These are phyloP conservation scores for Crotalaria pallida DNA, from an alignment of 306 rosid species.

Conservation along the genomic window DNA sequence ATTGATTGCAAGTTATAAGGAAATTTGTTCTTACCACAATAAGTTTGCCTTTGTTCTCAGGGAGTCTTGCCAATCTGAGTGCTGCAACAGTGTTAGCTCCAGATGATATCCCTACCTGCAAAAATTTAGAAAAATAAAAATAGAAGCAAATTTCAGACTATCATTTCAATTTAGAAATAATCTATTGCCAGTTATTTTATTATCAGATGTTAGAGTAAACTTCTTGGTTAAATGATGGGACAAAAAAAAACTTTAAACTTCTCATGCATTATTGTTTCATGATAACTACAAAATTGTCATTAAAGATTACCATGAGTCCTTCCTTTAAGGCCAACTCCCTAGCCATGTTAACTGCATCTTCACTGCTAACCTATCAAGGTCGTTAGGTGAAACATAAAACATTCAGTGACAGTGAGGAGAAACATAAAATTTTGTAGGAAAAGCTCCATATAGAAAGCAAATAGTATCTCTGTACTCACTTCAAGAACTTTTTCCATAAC, in stretches of 20 bases:
- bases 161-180: not conserved
- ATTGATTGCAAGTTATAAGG: not conserved
- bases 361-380: conserved; percentile 68
- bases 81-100: conserved; percentile 97
- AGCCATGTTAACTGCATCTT: conserved; percentile 90
- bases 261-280: not conserved
- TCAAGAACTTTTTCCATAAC: conserved; percentile 89
- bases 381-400: conserved; percentile 25
- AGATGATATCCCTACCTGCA: conserved; percentile 94
- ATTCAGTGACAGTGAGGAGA: conserved; percentile 15
- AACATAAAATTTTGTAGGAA: not conserved
- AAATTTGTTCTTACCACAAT: conserved; percentile 67
- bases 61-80: conserved; percentile 65
- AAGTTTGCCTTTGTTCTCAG: conserved; percentile 93
- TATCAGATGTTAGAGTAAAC: too few species aligned
- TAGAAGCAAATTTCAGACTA: not conserved
- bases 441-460: not conserved
- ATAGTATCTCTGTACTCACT: conserved; percentile 38
- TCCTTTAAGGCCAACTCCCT: conserved; percentile 81
- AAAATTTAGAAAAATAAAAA: conserved; percentile 2
- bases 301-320: conserved; percentile 77
- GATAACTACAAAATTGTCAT: not conserved
- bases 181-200: too few species aligned
- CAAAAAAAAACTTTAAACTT: not conserved
- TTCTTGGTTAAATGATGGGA: too few species aligned